Evolutionary conservation across 2,329 filamentous ascomycete species (phyloP).

Genomic region (Pestalotiopsis sp.): DNA sequence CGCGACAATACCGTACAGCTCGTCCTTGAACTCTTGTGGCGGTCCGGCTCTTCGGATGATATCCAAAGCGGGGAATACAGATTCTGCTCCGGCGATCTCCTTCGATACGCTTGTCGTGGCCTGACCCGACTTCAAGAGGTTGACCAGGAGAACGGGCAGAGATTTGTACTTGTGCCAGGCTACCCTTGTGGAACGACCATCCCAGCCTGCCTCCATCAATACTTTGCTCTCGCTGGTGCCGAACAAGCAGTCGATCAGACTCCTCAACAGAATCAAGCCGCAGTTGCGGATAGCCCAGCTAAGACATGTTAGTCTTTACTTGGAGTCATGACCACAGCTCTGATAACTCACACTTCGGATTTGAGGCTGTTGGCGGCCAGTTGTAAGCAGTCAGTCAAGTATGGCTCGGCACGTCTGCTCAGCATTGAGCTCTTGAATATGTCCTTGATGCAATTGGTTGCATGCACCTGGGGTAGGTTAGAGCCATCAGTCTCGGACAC

Average conservation of each 20-base stretch:
- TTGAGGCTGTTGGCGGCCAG: constrained; percentile 80
- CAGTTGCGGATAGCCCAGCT: constrained; percentile 96
- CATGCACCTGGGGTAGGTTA: constrained; percentile 87
- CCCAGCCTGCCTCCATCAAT: constrained; percentile 63
- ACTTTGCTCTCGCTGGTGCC: constrained; percentile 74
- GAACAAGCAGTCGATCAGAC: constrained; percentile 77
- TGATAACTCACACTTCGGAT: constrained; percentile 66
- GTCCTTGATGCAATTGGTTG: constrained; percentile 90
- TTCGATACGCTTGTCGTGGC: constrained; percentile 33
- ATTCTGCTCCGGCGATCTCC: constrained; percentile 58
- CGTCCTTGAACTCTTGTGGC: constrained; percentile 55
- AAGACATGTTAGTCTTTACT: constrained; percentile 16
- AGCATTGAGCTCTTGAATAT: constrained; percentile 84
- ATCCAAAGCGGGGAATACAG: constrained; percentile 81
- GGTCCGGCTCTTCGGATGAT: constrained; percentile 74
- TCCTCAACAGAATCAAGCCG: constrained; percentile 83
- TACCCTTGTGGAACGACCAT: constrained; percentile 64
- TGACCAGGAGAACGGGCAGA: constrained; percentile 64
- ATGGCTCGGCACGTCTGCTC: constrained; percentile 69
- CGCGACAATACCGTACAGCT: constrained; percentile 60
- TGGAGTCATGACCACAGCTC: too few species aligned
- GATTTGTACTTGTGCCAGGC: constrained; percentile 71
- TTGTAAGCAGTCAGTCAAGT: constrained; percentile 72
- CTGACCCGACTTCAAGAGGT: constrained; percentile 58
- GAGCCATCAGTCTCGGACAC: constrained; percentile 61